Conservation (phyloP, 768 basidiomycete genomes). For the Trametes cubensis region DNA sequence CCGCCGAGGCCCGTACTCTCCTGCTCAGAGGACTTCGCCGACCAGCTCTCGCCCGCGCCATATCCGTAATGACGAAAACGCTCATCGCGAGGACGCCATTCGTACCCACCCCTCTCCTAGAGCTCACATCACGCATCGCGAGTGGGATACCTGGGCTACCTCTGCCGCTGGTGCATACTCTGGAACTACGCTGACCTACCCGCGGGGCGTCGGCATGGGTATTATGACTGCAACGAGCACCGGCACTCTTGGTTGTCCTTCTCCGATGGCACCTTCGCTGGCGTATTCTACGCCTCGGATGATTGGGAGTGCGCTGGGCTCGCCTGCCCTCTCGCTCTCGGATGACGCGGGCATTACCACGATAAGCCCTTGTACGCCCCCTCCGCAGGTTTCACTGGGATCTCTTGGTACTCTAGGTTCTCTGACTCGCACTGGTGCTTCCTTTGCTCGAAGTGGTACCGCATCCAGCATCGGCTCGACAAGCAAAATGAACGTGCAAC, state of each 20-base stretch:
- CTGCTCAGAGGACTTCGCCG: neutral
- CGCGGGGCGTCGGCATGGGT: conserved; percentile 10
- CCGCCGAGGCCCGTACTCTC: neutral
- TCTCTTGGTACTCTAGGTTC: conserved; percentile 8
- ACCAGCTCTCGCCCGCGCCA: neutral
- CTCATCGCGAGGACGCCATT: conserved; percentile 7
- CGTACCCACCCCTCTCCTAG: neutral
- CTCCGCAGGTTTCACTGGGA: conserved; percentile 9
- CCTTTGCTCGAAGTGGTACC: conserved; percentile 2
- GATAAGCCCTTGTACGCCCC: neutral
- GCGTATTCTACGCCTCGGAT: conserved; percentile 1
- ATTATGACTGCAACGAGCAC: conserved; percentile 12
- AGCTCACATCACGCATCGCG: neutral
- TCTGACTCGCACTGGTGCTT: neutral
- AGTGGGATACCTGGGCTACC: neutral
- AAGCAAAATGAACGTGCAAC: neutral
- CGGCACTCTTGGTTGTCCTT: conserved; percentile 11
- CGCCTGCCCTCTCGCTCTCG: conserved; percentile 16
- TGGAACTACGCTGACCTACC: neutral
- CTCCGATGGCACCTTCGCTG: conserved; percentile 8
- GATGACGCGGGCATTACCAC: conserved; percentile 19
- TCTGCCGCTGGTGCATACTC: neutral
- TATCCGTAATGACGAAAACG: conserved; percentile 16
- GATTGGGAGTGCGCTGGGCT: conserved; percentile 6
- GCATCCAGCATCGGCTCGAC: neutral